Conservation (phyloP, 176 grass and related monocot genomes). For the Aegilops speltoides region DNA sequence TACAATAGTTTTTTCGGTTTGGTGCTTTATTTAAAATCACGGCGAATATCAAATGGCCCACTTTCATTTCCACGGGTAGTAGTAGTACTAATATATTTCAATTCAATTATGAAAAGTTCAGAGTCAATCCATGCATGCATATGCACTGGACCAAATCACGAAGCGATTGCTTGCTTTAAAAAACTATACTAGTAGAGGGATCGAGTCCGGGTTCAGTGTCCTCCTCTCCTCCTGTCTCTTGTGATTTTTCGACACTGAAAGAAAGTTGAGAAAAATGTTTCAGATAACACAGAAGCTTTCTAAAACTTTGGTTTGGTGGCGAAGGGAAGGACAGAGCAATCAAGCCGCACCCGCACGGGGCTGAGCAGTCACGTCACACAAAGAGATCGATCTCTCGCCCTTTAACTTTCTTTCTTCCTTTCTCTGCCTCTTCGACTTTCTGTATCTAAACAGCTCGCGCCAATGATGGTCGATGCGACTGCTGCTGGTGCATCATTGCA, state of each 20-base stretch:
- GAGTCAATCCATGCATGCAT: background rate
- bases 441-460: background rate
- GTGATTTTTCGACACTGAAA: background rate
- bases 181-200: background rate
- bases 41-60: background rate
- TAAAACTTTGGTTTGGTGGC: background rate
- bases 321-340: background rate
- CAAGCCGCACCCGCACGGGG: background rate
- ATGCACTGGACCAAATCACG: background rate
- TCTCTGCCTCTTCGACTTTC: background rate
- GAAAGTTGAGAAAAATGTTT: background rate
- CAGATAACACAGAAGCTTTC: background rate
- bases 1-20: background rate
- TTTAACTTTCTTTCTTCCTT: background rate
- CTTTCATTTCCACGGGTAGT: background rate
- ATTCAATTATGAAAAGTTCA: background rate
- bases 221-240: no score
- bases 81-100: background rate
- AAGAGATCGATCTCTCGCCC: background rate
- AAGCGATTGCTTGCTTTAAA: background rate
- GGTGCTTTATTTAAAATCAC: background rate
- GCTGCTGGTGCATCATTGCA: background rate
- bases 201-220: background rate
- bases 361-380: background rate
- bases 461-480: background rate